Evolutionary conservation across 495 filamentous ascomycete species (phyloP).

Genomic region (Emericellopsis terricola): DNA sequence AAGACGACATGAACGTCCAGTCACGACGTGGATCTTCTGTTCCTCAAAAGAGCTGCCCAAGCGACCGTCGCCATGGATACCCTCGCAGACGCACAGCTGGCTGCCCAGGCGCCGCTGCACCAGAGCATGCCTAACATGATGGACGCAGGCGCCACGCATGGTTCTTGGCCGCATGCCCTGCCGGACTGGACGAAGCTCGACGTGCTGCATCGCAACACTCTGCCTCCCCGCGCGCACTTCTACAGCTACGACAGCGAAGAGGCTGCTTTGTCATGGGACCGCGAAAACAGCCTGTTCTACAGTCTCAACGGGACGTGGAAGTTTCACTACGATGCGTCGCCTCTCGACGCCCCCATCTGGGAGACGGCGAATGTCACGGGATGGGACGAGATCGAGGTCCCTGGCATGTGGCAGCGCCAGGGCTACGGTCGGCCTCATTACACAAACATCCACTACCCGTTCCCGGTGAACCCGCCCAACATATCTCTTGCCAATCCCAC

Average conservation of each 20-base stretch:
- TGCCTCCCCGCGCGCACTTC: conserved; percentile 30
- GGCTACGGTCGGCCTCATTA: conserved; percentile 44
- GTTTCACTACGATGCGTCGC: conserved; percentile 34
- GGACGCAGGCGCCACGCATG: too few species aligned
- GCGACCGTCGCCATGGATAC: neutral
- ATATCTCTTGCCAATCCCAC: conserved; percentile 42
- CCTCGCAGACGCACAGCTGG: too few species aligned
- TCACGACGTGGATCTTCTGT: too few species aligned
- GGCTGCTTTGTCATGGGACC: conserved; percentile 8
- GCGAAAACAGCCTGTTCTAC: neutral
- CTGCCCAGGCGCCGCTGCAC: too few species aligned
- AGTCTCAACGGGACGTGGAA: conserved; percentile 39
- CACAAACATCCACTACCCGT: conserved; percentile 41
- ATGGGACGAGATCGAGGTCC: conserved; percentile 38
- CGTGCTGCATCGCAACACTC: conserved; percentile 29
- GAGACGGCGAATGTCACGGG: conserved; percentile 9
- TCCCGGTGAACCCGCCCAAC: conserved; percentile 39
- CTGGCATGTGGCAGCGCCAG: conserved; percentile 48
- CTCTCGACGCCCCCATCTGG: conserved; percentile 24
- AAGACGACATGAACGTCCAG: too few species aligned
- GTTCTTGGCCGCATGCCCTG: conserved; percentile 3
- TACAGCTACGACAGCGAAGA: conserved; percentile 17
- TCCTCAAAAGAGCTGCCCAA: too few species aligned
- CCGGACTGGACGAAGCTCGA: conserved; percentile 12
- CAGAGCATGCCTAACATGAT: too few species aligned